These are phyloP conservation scores for Penicillium expansum DNA, from an alignment of 2,329 filamentous ascomycete genomes.

Conservation along the genomic window DNA sequence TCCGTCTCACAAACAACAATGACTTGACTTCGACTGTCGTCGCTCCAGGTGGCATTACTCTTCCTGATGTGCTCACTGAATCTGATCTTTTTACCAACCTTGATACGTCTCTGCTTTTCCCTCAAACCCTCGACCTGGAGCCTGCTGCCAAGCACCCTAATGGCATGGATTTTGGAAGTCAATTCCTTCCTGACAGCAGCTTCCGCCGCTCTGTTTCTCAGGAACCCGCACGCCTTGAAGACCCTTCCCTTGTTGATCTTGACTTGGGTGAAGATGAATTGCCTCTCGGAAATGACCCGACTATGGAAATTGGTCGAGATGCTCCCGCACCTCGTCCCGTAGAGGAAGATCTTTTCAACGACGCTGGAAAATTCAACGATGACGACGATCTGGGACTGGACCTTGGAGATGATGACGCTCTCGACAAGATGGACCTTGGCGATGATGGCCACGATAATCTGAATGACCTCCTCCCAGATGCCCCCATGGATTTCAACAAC, in stretches of 20 bases:
- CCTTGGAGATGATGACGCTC: conserved; percentile 46
- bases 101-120: conserved; percentile 80
- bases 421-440: conserved; percentile 38
- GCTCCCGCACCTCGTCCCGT: conserved; percentile 65
- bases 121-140: conserved; percentile 60
- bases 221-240: conserved; percentile 55
- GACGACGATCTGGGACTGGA: conserved; percentile 53
- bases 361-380: conserved; percentile 65
- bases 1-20: conserved; percentile 90
- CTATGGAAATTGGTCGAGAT: conserved; percentile 87
- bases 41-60: conserved; percentile 77
- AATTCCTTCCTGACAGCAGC: conserved; percentile 70
- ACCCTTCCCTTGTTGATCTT: conserved; percentile 72
- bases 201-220: conserved; percentile 48
- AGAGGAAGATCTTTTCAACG: conserved; percentile 52
- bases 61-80: conserved; percentile 90
- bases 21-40: conserved; percentile 82
- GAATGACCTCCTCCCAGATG: conserved; percentile 56
- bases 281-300: conserved; percentile 64
- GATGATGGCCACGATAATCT: conserved; percentile 52
- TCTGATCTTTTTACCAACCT: conserved; percentile 82
- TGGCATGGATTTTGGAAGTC: conserved; percentile 63
- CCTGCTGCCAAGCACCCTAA: conserved; percentile 36
- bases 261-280: conserved; percentile 64
- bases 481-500: conserved; percentile 50